Evolutionary conservation across 176 grass and related monocot species (phyloP), one percentile per base, ranked within the genome.

Genomic region (Themeda triandra): DNA sequence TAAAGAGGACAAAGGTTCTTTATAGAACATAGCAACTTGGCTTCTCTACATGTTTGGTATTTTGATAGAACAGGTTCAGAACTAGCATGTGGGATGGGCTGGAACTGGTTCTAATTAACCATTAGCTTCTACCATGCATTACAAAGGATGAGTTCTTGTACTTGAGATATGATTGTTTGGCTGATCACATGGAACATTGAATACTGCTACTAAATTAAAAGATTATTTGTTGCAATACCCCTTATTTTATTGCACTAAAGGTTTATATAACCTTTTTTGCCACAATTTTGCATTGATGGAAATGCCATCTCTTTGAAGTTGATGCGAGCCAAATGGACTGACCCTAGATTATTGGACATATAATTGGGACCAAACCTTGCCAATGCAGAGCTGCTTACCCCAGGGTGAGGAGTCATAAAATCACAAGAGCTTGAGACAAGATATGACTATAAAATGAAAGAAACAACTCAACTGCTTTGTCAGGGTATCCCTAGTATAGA

Each of bases 1-100:
- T 87, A 79, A 87, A 85, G 70, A 78, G 49, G 84, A 82, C 87
- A 87, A 90, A 85, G 37, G 48, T 86, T 75, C 53, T 87, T 90
- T 79, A 90, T 82, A 75, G 85, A 90, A 87, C 73, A 19, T 87
- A 86, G 59, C 84, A 85, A 87, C 66, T 82, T 84, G 81, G 18
- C 54, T 76, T 39, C 90, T 81, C 46, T 63, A 85, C 62, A 68
- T 86, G 60, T 87, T 74, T 82, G 82, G 79, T 37, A 92, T 92
- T 86, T 92, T 82, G 74, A 75, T 92, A 89, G 79, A 39, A 75
- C 88, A 92, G 68, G 67, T 1, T 79, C 31, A 63, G 31, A 63
- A 79, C 62, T 84, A 79, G 74, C 84, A 80, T 75, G 48, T 71
- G 80, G 68, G 69, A 83, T 80, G 89, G 73, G 75, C 19, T 80